Evolutionary conservation across 495 filamentous ascomycete species (phyloP), one percentile per base, ranked within the genome.

Genomic region (Penicillium lividum): DNA sequence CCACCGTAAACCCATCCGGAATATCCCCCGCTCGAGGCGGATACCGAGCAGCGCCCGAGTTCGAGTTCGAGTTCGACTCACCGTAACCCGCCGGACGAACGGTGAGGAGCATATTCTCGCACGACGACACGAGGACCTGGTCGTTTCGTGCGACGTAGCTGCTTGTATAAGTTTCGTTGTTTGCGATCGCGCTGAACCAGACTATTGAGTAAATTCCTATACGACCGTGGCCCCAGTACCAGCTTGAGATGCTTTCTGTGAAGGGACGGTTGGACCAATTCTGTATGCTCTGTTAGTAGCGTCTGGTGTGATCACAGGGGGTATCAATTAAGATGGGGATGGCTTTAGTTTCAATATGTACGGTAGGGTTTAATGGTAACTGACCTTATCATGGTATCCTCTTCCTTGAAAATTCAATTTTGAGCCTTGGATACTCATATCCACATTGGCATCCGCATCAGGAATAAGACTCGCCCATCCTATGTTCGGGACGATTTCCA

Each of bases 141-240:
- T 66, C 69, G 58, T 75, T 59, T 16, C 51, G 61, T 0, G 71
- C 65, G 4, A 76, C 61, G 28, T 73, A 76, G 34, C 59, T 63
- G 51, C 68, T 76, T 42, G 68, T 57, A 36, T 74, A 63, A 16
- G 70, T 68, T 0, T 42, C 63, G 25, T 66, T 63, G 34, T 62
- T 29, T 5, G 52, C 61, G n/a, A 71, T 54, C 5, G 58, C 66
- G 54, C 68, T 68, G 55, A 75, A 76, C 76, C 76, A 79, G 15
- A 78, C 67, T 16, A 77, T 56, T 5, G 75, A 74, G 60, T 75
- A 77, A 5, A 62, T 50, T 0, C 72, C 76, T 2, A 77, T 34
- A 10, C 63, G 68, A 13, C 68, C 75, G 44, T 78, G 77, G 29
- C 75, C 74, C 71, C 76, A 79, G 62, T 73, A 76, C 68, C 71